Base-by-base conservation (phyloP, 2,329 filamentous ascomycete species). In the Cucurbitaria berberidis region DNA sequence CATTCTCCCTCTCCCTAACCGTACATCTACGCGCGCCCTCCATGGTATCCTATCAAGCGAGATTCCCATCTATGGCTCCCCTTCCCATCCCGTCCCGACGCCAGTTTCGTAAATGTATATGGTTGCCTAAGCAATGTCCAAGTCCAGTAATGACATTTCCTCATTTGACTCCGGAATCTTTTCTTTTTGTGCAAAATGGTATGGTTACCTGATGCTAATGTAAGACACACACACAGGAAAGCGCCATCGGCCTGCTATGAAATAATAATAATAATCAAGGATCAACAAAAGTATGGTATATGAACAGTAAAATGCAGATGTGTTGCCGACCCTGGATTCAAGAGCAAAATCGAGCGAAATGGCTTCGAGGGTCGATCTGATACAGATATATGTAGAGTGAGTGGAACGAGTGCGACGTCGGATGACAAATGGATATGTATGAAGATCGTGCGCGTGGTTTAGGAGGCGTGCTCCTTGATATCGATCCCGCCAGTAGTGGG, bases 241-340 rank as follows among this genome's bases (percentile, higher is more conserved):
- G 35, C 35, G 35, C 18, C 35, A 2, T 24, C n/a, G 35, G 13
- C 35, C 18, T 24, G 35, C 35, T 24, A 39, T 39, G 35, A 13
- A 39, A 24, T 6, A 19, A 42, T 8, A n/a, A 13, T 30, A 24
- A 18, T 19, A 24, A n/a, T n/a, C n/a, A n/a, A n/a, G n/a, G n/a
- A n/a, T n/a, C 7, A 30, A 43, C n/a, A 32, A 38, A 36, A 46
- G 34, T 62, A 67, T 64, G 48, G 53, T 66, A 67, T 67, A 67
- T 67, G 56, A 56, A 65, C 62, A 66, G 53, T 63, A 63, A 53
- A 65, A 61, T 60, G 57, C 45, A 55, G 22, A 53, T 51, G 47
- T 59, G n/a, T n/a, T n/a, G 50, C 47, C 51, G 35, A 51, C 39
- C 44, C 44, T n/a, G 52, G 44, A 48, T 38, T 49, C 43, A 43